Conservation (phyloP, 208 protist species). For the Strigomonas culicis region DNA sequence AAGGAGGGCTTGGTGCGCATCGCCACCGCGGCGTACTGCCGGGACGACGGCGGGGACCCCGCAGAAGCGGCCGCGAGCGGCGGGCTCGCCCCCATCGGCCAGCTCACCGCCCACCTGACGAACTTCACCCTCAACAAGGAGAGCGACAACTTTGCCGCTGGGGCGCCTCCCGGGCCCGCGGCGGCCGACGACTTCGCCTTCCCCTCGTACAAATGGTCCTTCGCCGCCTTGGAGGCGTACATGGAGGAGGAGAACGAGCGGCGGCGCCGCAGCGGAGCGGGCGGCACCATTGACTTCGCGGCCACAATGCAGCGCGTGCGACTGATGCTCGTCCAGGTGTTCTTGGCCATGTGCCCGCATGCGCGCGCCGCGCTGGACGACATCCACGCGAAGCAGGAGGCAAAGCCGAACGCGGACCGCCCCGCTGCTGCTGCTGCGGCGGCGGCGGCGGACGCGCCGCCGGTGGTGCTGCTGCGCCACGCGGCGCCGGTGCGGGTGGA, state of each 20-base stretch:
- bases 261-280: conserved; percentile 15
- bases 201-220: conserved; percentile 49
- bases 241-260: conserved; percentile 14
- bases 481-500: no score
- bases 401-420: background rate
- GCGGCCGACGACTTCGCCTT: background rate
- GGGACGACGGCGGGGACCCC: background rate
- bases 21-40: conserved; percentile 62
- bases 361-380: conserved; percentile 38
- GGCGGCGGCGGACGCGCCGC: no score
- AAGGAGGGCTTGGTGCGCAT: conserved; percentile 88
- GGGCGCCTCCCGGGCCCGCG: conserved; percentile 3
- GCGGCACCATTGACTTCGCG: conserved; percentile 9
- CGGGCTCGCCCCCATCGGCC: conserved; percentile 11
- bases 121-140: conserved; percentile 91
- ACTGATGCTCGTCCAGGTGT: conserved; percentile 65
- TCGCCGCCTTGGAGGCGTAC: conserved; percentile 43
- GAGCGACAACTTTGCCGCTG: conserved; percentile 34
- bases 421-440: no score
- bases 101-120: conserved; percentile 76
- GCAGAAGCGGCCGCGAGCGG: background rate
- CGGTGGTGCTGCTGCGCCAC: no score
- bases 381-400: background rate
- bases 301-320: conserved; percentile 54
- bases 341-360: conserved; percentile 59